Evolutionary conservation across 306 rosid species (phyloP).

Genomic region (Cotoneaster glaucophyllus): DNA sequence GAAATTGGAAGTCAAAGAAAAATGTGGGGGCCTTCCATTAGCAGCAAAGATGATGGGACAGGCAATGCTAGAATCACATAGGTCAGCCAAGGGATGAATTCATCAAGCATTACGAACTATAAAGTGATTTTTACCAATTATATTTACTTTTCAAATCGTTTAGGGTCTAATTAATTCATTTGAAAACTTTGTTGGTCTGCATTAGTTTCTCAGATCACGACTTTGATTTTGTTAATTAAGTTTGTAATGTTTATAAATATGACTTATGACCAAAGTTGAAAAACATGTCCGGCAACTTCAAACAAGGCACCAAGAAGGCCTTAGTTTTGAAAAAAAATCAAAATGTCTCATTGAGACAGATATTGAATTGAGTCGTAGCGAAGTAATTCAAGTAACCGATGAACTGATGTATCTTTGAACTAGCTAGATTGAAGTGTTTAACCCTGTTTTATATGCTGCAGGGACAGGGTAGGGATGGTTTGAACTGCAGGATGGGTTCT

Average conservation of each 20-base stretch:
- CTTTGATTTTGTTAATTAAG: no score
- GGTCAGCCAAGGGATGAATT: background rate
- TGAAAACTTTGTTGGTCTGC: no score
- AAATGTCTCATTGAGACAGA: background rate
- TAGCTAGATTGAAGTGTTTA: background rate
- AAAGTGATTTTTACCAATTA: no score
- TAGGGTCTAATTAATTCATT: no score
- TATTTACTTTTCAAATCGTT: no score
- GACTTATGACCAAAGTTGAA: no score
- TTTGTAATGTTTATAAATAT: background rate
- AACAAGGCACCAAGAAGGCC: background rate
- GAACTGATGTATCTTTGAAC: background rate
- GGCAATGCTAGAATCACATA: background rate
- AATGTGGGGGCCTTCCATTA: conserved; percentile 14
- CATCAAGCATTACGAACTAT: no score
- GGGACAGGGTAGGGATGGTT: background rate
- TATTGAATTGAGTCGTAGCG: background rate
- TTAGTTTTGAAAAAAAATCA: no score
- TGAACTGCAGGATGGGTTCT: background rate
- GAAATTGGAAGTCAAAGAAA: background rate
- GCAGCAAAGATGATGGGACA: conserved; percentile 12
- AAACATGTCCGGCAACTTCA: no score
- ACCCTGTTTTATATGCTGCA: background rate
- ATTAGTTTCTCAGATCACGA: no score
- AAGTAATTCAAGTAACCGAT: background rate